A percentile compares a stretch with the other conserved stretches of the same genome.
phyloP scores from a whole-genome alignment of 164 flowering plant genomes.

The Berberis thunbergii region DNA sequence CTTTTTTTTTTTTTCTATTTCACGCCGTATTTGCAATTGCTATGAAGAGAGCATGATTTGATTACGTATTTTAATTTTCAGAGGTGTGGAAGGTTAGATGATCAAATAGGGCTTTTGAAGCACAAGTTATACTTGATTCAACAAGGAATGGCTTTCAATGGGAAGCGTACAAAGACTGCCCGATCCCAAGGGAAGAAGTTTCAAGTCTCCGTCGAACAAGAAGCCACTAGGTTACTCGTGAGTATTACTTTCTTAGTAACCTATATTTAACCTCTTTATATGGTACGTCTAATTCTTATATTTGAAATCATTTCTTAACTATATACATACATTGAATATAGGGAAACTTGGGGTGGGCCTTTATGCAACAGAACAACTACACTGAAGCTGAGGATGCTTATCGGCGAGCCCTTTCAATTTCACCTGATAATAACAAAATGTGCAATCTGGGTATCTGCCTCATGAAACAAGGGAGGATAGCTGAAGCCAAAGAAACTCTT shows the following conservation, averaged over 20 bases:
- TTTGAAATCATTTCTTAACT: not conserved
- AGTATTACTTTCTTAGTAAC: not conserved
- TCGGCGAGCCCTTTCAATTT: conserved; percentile 20
- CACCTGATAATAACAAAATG: conserved; percentile 94
- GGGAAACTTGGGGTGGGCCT: conserved; percentile 99
- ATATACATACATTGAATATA: conserved; percentile 10
- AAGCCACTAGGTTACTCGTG: conserved; percentile 91
- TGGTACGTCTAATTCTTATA: too few species aligned
- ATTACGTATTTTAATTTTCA: conserved; percentile 13
- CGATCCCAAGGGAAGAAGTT: conserved; percentile 98
- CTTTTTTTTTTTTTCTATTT: not conserved
- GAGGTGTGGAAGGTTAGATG: conserved; percentile 98
- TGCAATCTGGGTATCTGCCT: conserved; percentile 95
- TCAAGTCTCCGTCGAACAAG: conserved; percentile 95
- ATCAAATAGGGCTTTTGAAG: conserved; percentile 73
- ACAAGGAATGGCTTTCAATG: conserved; percentile 95
- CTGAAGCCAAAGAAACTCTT: conserved; percentile 79
- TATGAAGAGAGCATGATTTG: too few species aligned
- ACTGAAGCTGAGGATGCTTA: conserved; percentile 79
- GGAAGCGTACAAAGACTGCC: conserved; percentile 96
- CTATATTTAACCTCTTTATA: not conserved
- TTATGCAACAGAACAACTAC: conserved; percentile 92
- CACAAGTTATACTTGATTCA: conserved; percentile 80
- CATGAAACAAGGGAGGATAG: conserved; percentile 93
- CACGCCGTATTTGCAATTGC: not conserved